Base-by-base conservation (phyloP, 331 rosid species). In the Cucumis variabilis region DNA sequence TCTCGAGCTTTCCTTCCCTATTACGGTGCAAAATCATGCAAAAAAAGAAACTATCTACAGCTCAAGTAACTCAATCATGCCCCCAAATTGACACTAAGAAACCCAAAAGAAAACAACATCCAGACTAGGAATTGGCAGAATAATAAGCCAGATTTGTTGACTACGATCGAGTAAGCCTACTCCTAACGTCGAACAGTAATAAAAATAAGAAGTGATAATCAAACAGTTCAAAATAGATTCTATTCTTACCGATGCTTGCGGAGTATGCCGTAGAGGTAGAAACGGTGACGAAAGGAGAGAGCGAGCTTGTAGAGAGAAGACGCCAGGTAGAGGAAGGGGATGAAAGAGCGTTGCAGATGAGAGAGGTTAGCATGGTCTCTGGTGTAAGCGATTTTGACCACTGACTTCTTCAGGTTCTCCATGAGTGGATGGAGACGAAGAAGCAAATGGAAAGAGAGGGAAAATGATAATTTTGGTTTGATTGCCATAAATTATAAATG, bases 381-480 rank as follows among this genome's bases (percentile, higher is more conserved):
- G 25, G 88, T 5, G 89, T 97, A 95, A 27, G 98, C 98, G 85
- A 97, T 94, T 89, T 91, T 94, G 37, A 62, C 91, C 87, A 90
- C 96, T 0, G 92, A 75, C 53, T 85, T 93, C 62, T 94, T 92
- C 88, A 96, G 81, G 81, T 87, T 93, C 91, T 96, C 98, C 99
- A 95, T 96, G 48, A 13, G 19, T 23, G 21, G 27, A 28, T n/a
- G 23, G 19, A 75, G 84, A 3, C 69, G 66, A 65, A 13, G 48
- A 20, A 48, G 67, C 69, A 9, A 9, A 16, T 79, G 84, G 16
- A 58, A 58, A 58, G 65, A 58, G 65, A 58, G 65, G 23, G 65
- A 58, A 58, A 58, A 17, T 53, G 23, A 8, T 9, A 58, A 58
- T 16, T 17, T 55, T 55, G 63, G 63, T 55, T 16, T 55, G 21